Evolutionary conservation across 1,284 basidiomycete species (phyloP).

Genomic region (Cystobasidiaceae sp.): DNA sequence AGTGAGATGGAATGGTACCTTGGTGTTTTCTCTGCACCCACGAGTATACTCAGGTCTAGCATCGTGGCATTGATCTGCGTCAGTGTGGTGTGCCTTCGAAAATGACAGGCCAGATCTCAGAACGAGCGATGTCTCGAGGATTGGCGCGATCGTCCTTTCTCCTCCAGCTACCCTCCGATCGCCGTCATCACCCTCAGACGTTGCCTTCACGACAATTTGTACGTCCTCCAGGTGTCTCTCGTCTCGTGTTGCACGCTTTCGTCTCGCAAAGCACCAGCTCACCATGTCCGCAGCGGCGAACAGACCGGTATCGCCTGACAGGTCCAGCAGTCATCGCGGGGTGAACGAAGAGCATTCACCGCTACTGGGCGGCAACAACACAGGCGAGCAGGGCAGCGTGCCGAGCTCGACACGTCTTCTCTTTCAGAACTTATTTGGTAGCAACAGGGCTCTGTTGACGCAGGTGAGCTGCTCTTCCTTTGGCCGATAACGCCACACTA

Average conservation of each 20-base stretch:
- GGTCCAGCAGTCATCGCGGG: background rate
- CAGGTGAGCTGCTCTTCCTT: conserved; percentile 3
- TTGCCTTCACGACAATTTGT: too few relatives aligned
- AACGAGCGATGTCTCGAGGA: too few relatives aligned
- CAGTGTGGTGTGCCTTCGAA: too few relatives aligned
- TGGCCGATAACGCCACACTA: background rate
- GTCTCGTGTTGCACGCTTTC: background rate
- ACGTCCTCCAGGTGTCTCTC: too few relatives aligned
- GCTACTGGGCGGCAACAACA: background rate
- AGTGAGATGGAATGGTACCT: too few relatives aligned
- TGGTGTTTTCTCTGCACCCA: too few relatives aligned
- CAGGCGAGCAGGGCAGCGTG: background rate
- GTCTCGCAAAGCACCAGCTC: too few relatives aligned
- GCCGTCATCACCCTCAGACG: background rate
- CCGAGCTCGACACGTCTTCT: conserved; percentile 3
- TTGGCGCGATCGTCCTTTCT: too few relatives aligned
- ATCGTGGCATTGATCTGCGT: too few relatives aligned
- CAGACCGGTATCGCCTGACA: background rate
- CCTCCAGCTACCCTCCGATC: too few relatives aligned
- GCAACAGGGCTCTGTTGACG: background rate
- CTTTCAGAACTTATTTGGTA: conserved; percentile 1
- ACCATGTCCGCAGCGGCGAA: conserved; percentile 2
- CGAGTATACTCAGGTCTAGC: too few relatives aligned
- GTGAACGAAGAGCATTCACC: conserved; percentile 15
- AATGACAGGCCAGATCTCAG: too few relatives aligned